These are phyloP conservation scores for Talaromyces pinophilus DNA, from an alignment of 2,329 filamentous ascomycete genomes.

Conservation along the genomic window DNA sequence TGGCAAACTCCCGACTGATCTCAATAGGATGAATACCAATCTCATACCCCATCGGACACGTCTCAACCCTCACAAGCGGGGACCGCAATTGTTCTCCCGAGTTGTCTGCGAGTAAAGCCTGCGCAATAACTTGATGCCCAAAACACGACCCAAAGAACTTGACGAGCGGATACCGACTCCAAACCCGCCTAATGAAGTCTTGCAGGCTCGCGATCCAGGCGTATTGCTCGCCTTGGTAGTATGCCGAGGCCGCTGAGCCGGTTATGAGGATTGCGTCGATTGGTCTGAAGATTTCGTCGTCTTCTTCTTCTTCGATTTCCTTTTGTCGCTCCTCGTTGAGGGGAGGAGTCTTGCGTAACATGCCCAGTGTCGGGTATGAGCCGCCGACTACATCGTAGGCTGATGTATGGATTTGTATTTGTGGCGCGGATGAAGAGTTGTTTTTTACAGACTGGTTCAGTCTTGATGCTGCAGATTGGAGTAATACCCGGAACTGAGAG, in stretches of 20 bases:
- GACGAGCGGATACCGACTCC: conserved; percentile 32
- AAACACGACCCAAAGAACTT: conserved; percentile 39
- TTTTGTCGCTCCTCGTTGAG: not conserved
- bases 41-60: conserved; percentile 31
- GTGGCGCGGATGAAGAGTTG: conserved; percentile 15
- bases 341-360: conserved; percentile 26
- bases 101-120: conserved; percentile 29
- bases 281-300: conserved; percentile 17
- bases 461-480: conserved; percentile 35
- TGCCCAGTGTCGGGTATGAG: conserved; percentile 30
- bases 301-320: not conserved
- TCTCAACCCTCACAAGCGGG: conserved; percentile 26
- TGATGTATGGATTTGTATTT: conserved; percentile 32
- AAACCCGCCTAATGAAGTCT: conserved; percentile 32
- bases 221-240: conserved; percentile 28
- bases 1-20: conserved; percentile 28
- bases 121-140: conserved; percentile 37
- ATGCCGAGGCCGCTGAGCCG: conserved; percentile 32
- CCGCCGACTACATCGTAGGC: conserved; percentile 39
- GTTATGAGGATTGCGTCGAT: conserved; percentile 39
- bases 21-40: conserved; percentile 34
- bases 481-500: conserved; percentile 37
- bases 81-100: not conserved
- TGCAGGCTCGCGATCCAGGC: conserved; percentile 35
- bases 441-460: conserved; percentile 26